Evolutionary conservation across 2,329 filamentous ascomycete species (phyloP), one percentile per base, ranked within the genome.

Genomic region (Westerdykella aurantiaca): DNA sequence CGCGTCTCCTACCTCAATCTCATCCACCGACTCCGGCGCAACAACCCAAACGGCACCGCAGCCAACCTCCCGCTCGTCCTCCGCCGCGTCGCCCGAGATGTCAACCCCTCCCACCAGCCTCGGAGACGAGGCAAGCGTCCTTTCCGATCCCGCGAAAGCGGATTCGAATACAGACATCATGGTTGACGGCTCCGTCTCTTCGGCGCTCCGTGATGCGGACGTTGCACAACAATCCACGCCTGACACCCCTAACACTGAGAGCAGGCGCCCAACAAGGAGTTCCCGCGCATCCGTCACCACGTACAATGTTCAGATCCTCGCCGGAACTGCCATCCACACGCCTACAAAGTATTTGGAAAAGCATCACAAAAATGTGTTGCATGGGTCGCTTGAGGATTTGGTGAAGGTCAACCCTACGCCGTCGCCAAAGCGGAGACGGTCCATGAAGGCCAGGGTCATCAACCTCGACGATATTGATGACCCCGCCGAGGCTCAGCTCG

Each of bases 71-170:
- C 61, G 61, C 48, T 56, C 55, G 61, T 63, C 66, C 71, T 58
- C 77, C 55, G 69, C 76, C 72, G 76, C 76, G 70, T 79, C 77
- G 39, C 69, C 66, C 31, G 56, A 74, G 21, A 76, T 72, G 55
- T 83, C 79, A 16, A 85, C 83, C 45, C 82, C 83, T 38, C 80
- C 81, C 18, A 86, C 82, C 39, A 85, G 80, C 53, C 70, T 82
- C 52, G 78, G 77, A 58, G 82, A 85, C 62, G 75, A 72, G 55
- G 74, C 72, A 47, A 84, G 81, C 67, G 69, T 81, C 34, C 64
- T 71, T 34, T 72, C 68, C 23, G 65, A 69, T 34, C 52, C 51
- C 37, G 51, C 52, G 37, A 65, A 64, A 51, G 50, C 57, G 46
- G 59, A 68, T 31, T 14, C n/a, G 33, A 14, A 14, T 18, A 35